phyloP scores from a whole-genome alignment of 129 eudicot species.

The Arctium lappa region DNA sequence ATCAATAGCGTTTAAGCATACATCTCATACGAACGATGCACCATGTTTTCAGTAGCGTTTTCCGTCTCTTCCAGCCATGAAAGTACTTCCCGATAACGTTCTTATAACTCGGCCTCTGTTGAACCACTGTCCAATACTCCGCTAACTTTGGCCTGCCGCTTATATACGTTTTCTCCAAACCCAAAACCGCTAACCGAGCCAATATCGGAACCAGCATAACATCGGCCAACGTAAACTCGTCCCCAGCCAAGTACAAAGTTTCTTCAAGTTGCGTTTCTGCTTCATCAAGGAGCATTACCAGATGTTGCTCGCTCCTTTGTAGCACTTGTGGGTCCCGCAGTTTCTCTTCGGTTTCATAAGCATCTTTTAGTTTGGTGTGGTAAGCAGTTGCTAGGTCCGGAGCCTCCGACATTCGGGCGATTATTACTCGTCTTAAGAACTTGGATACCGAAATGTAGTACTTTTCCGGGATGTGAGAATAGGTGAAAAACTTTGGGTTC shows the following conservation, averaged over 20 bases:
- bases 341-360: constrained; percentile 78
- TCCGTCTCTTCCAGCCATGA: constrained; percentile 73
- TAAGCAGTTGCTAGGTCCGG: constrained; percentile 84
- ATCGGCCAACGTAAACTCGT: constrained; percentile 72
- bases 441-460: constrained; percentile 54
- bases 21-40: constrained; percentile 52
- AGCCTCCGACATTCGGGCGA: constrained; percentile 86
- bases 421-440: constrained; percentile 70
- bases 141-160: constrained; percentile 47
- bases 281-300: constrained; percentile 72
- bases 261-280: constrained; percentile 58
- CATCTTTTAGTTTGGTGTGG: constrained; percentile 70
- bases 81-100: constrained; percentile 75
- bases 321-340: constrained; percentile 51
- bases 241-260: constrained; percentile 60
- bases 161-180: constrained; percentile 55
- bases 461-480: constrained; percentile 73
- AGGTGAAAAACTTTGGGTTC: constrained; percentile 86
- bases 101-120: constrained; percentile 64
- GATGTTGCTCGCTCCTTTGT: constrained; percentile 49
- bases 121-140: constrained; percentile 67
- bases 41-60: constrained; percentile 72
- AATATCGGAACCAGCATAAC: constrained; percentile 68
- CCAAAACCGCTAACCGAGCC: constrained; percentile 58
- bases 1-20: constrained; percentile 56